phyloP scores from a whole-genome alignment of 306 rosid species.

The Dicorynia guianensis region DNA sequence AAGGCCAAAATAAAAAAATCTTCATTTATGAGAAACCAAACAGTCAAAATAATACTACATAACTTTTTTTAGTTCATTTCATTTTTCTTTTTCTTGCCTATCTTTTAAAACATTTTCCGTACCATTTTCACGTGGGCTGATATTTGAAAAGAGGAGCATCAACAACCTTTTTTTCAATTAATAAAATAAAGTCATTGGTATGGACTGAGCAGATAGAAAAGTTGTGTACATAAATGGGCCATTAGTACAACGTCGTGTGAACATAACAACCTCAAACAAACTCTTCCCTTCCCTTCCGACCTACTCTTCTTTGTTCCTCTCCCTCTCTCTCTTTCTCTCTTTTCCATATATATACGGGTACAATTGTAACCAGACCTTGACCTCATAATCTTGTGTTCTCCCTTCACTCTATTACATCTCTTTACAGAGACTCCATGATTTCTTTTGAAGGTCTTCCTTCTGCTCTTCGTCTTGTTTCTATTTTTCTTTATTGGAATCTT shows the following conservation, averaged over 20 bases:
- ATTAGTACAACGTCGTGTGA: constrained; percentile 19
- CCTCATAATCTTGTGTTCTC: not conserved
- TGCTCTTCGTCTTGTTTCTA: not conserved
- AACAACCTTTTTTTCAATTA: not conserved
- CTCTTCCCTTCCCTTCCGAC: constrained; percentile 26
- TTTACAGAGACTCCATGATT: not conserved
- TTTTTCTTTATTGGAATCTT: not conserved
- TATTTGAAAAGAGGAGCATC: constrained; percentile 33
- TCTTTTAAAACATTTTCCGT: constrained; percentile 27
- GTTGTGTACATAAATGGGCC: not conserved
- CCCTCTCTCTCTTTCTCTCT: constrained; percentile 14
- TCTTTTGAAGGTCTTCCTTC: not conserved
- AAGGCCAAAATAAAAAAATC: no score
- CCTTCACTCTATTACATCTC: not conserved
- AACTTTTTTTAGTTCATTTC: not conserved
- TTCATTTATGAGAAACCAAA: no score
- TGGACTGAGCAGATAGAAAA: not conserved
- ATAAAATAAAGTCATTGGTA: not conserved
- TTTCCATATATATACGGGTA: not conserved
- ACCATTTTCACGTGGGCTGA: constrained; percentile 52
- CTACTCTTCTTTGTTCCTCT: constrained; percentile 10
- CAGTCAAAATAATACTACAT: no score
- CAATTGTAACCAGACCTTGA: constrained; percentile 18
- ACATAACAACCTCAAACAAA: constrained; percentile 50
- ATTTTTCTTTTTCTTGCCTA: constrained; percentile 36